A percentile compares a stretch with the other conserved stretches of the same genome.
Evolutionary conservation across 345 rosid species (phyloP).

Genomic region (Lepidium africanum): DNA sequence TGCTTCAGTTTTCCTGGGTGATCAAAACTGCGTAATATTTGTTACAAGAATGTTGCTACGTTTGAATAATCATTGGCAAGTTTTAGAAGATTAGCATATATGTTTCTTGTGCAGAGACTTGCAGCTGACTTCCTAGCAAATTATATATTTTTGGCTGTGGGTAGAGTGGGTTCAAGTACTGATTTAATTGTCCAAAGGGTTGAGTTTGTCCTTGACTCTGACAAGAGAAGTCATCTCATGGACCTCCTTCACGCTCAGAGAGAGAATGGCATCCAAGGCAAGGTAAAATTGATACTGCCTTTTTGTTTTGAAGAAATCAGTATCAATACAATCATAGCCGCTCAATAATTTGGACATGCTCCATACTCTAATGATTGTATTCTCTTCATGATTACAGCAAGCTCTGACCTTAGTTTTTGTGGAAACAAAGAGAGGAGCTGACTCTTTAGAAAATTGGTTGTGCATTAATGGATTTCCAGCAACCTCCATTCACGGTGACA

Average conservation of each 20-base stretch:
- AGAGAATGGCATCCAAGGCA: conserved; percentile 62
- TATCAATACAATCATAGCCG: too few relatives aligned
- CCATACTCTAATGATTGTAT: conserved; percentile 1
- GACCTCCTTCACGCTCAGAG: conserved; percentile 98
- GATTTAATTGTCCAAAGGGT: conserved; percentile 97
- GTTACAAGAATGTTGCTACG: not conserved
- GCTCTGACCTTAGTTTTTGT: conserved; percentile 93
- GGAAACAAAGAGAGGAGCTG: conserved; percentile 98
- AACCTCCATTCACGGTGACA: conserved; percentile 91
- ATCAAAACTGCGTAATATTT: not conserved
- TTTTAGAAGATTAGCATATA: not conserved
- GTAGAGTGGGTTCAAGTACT: conserved; percentile 98
- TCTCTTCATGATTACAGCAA: conserved; percentile 52
- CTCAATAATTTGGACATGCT: not conserved
- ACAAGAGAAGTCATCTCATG: conserved; percentile 99
- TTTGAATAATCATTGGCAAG: not conserved
- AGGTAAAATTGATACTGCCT: conserved; percentile 41
- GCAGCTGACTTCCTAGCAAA: conserved; percentile 82
- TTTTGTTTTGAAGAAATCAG: not conserved
- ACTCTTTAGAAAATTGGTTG: conserved; percentile 87
- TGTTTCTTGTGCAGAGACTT: conserved; percentile 63
- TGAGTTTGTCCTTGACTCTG: conserved; percentile 86
- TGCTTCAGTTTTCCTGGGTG: conserved; percentile 3
- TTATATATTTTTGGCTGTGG: conserved; percentile 93
- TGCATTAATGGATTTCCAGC: conserved; percentile 86